Conservation (phyloP, 1,139 yeast genomes). For the Debaryomycetaceae sp. region DNA sequence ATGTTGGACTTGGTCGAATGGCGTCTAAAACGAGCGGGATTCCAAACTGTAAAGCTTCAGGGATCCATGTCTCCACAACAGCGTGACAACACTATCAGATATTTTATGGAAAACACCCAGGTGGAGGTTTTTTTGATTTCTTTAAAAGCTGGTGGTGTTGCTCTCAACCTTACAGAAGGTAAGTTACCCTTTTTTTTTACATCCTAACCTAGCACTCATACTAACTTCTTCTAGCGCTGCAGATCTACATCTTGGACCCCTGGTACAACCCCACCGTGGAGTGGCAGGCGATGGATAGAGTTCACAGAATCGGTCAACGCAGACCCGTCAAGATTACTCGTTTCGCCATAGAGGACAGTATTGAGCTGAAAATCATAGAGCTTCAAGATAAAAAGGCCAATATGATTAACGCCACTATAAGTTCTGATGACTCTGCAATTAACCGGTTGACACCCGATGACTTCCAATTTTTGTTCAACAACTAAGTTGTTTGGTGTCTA, state of each 20-base stretch:
- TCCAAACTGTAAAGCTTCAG: slow-evolving; percentile 86
- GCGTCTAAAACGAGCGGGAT: slow-evolving; percentile 92
- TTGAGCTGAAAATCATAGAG: slow-evolving; percentile 93
- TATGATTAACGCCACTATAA: slow-evolving; percentile 95
- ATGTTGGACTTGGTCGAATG: slow-evolving; percentile 95
- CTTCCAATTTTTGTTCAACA: slow-evolving; percentile 86
- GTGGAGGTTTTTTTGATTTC: slow-evolving; percentile 95
- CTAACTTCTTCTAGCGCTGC: slow-evolving; percentile 57
- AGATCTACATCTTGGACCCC: slow-evolving; percentile 91
- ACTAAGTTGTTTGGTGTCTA: too few relatives aligned
- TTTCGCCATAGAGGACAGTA: slow-evolving; percentile 91
- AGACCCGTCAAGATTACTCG: slow-evolving; percentile 93
- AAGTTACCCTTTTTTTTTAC: neutral
- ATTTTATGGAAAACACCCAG: slow-evolving; percentile 86
- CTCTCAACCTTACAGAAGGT: slow-evolving; percentile 80
- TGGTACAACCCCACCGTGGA: slow-evolving; percentile 99
- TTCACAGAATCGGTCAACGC: slow-evolving; percentile 94
- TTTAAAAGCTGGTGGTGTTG: slow-evolving; percentile 97
- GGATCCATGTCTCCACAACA: slow-evolving; percentile 97
- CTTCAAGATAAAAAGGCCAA: slow-evolving; percentile 95
- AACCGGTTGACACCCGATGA: slow-evolving; percentile 88
- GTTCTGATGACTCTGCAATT: slow-evolving; percentile 87
- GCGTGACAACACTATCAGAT: slow-evolving; percentile 83
- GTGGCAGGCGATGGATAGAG: slow-evolving; percentile 98
- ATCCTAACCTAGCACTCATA: neutral